These are phyloP conservation scores for Stentor roeselii DNA, from an alignment of 73 alveolate genomes.

Conservation along the genomic window DNA sequence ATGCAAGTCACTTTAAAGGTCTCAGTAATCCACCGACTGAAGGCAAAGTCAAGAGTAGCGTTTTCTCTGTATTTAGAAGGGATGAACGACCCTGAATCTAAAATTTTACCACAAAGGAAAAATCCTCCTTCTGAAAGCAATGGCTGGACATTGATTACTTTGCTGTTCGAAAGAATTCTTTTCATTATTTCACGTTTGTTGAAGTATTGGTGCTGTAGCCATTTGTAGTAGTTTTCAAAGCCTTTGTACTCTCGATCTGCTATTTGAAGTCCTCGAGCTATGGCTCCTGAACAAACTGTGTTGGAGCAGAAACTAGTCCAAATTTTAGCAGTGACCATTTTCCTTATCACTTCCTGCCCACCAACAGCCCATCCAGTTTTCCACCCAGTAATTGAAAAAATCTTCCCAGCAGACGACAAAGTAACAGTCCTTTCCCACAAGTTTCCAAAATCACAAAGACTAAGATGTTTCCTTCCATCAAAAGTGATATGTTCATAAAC, in stretches of 20 bases:
- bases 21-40: slow-evolving; percentile 54
- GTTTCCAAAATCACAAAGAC: slow-evolving; percentile 55
- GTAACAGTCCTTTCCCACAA: slow-evolving; percentile 74
- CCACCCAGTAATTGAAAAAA: slow-evolving; percentile 84
- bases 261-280: slow-evolving; percentile 35
- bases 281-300: slow-evolving; percentile 49
- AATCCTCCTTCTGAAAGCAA: slow-evolving; percentile 67
- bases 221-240: slow-evolving; percentile 34
- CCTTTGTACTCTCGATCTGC: slow-evolving; percentile 28
- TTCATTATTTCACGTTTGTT: background rate
- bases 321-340: slow-evolving; percentile 44
- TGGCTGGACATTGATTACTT: slow-evolving; percentile 37
- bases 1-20: slow-evolving; percentile 56
- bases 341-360: slow-evolving; percentile 54
- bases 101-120: slow-evolving; percentile 59
- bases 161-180: slow-evolving; percentile 32
- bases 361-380: slow-evolving; percentile 88
- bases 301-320: slow-evolving; percentile 49
- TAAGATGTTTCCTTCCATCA: slow-evolving; percentile 53
- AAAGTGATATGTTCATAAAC: slow-evolving; percentile 79
- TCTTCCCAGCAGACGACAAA: slow-evolving; percentile 77
- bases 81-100: slow-evolving; percentile 33
- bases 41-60: slow-evolving; percentile 62
- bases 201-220: slow-evolving; percentile 32
- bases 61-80: slow-evolving; percentile 53